Percentiles rank a stretch among this genome's conserved stretches.
Evolutionary conservation across 371 early-diverging fungal genomes (phyloP).

Genomic region (Rhizopus microsporus): DNA sequence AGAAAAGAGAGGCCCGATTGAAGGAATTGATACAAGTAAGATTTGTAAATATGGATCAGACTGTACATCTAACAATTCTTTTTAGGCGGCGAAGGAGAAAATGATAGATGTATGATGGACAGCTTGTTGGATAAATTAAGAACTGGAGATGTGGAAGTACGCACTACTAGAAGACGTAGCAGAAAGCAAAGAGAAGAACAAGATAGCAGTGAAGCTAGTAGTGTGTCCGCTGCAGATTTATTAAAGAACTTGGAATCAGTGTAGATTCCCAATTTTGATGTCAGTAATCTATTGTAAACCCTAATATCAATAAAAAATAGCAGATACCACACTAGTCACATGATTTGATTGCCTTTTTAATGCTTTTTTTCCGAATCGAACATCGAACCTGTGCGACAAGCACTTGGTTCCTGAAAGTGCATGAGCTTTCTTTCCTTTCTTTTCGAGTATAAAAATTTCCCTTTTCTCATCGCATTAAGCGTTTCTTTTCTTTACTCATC

Average conservation of each 20-base stretch:
- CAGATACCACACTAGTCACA: no score
- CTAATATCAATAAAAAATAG: no score
- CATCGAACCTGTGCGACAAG: no score
- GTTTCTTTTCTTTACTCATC: no score
- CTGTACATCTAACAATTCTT: neutral
- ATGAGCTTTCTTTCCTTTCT: no score
- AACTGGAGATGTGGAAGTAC: slow-evolving; percentile 31
- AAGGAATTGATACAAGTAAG: slow-evolving; percentile 25
- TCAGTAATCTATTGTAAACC: no score
- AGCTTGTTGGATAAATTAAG: slow-evolving; percentile 32
- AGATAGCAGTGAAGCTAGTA: neutral
- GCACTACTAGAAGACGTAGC: slow-evolving; percentile 22
- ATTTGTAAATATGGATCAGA: neutral
- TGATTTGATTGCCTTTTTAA: no score
- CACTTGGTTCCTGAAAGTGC: no score
- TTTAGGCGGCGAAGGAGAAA: slow-evolving; percentile 19
- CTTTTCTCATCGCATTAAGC: no score
- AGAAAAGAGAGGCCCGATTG: slow-evolving; percentile 20
- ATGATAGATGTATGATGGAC: slow-evolving; percentile 37
- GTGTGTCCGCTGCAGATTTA: slow-evolving; percentile 24
- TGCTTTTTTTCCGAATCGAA: no score
- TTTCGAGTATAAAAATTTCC: no score
- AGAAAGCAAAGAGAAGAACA: slow-evolving; percentile 11
- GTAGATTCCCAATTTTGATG: neutral
- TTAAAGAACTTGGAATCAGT: slow-evolving; percentile 22